Base-by-base conservation (phyloP, 1,139 yeast species). In the Geotrichum citri-aurantii region DNA sequence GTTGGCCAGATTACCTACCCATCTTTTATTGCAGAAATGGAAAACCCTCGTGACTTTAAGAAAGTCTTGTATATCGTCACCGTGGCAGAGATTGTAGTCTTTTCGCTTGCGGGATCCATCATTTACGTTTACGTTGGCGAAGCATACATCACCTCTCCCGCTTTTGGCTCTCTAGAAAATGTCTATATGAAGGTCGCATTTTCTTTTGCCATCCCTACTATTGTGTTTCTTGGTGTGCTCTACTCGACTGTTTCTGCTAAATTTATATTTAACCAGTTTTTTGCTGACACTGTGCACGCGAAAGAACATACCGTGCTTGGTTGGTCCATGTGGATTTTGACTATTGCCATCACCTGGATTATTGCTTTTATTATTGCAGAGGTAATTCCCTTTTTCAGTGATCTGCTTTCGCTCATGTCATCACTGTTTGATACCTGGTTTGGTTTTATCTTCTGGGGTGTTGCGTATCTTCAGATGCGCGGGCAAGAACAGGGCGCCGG, bases 361-460 rank as follows among this genome's bases (percentile, higher is more conserved):
- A 49, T 78, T 27, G 85, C 85, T 0, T 83, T 82, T 63, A 70
- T 83, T 24, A 75, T 83, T 66, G 85, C 86, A 1, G 85, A 83
- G 66, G 85, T 81, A 37, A 82, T 83, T 66, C 87, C 87, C 14
- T 82, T 83, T 69, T 83, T 83, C 69, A 77, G 82, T 33, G 86
- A 82, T 65, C 71, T 83, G 64, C 73, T 83, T 52, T 77, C 84
- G 6, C 73, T 83, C 66, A 82, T 83, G 86, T 79, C 82, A n/a
- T 81, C 86, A 2, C 72, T 83, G 56, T 83, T 83, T 65, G 86
- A 82, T 68, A 81, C 85, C 67, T 83, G 85, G 83, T 83, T 83
- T 65, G 86, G 86, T 0, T 83, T 80, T 66, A 80, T 82, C 23
- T 83, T 82, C 66, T 83, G 86, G 86, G 85, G 85, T n/a, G 77